Base-by-base conservation (phyloP, 108 stramenopile genomes). In the Seminavis robusta region DNA sequence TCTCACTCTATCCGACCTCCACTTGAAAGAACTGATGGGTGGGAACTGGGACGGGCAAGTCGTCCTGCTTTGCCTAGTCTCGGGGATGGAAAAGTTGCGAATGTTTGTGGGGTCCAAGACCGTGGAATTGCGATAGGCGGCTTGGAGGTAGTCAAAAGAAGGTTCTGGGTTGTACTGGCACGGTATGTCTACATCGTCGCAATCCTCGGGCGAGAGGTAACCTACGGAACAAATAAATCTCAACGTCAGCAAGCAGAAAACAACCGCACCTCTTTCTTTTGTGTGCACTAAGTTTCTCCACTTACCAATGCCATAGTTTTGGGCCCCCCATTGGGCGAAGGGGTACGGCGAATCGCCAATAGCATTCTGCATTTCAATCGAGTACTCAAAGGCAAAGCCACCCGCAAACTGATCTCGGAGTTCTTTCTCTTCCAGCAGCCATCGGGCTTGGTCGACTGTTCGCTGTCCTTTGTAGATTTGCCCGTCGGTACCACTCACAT, bases 351-450 rank as follows among this genome's bases (percentile, higher is more conserved):
- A 63, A 51, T 21, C 26, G 11, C 13, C 32, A 27, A 29, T 53
- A 40, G 40, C 10, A 28, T 33, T 63, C 15, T 45, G 48, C 26
- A 50, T 41, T 58, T 78, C 77, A 15, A 55, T 69, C n/a, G 71
- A 73, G 45, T 65, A 78, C 25, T 69, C 67, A 62, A 70, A 78
- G n/a, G 37, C 77, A 37, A 78, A 68, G 11, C 67, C 72, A 15
- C 77, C 77, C 3, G 71, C 66, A 57, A 73, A 78, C 0, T 53
- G 17, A 10, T 69, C 44, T 15, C 19, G 27, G 13, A 59, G 63
- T 1, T 31, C 44, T 39, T 47, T 21, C 0, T 36, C 26, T n/a
- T n/a, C n/a, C 9, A 40, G 69, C 53, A 67, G 31, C 10, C 55
- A 50, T 21, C 60, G 52, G 1, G 45, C 37, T 53, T 62, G 61